These are phyloP conservation scores for Hanseniaspora osmophila DNA, from an alignment of 805 yeast species.

Conservation along the genomic window DNA sequence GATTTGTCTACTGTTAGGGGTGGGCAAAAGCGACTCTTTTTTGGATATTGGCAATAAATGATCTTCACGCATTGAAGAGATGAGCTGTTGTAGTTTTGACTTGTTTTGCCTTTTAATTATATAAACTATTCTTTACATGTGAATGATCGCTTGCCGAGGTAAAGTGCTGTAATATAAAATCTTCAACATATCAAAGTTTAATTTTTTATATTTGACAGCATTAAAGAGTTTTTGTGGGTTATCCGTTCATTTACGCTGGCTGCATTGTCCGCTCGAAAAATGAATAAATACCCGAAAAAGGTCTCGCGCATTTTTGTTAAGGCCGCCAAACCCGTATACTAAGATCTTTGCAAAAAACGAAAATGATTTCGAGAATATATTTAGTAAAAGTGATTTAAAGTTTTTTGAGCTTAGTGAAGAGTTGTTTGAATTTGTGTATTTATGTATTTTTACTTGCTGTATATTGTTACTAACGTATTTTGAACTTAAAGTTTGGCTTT, in stretches of 20 bases:
- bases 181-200: too few relatives aligned
- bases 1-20: slow-evolving; percentile 54
- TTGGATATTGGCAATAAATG: not conserved
- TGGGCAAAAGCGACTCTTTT: not conserved
- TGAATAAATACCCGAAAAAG: too few relatives aligned
- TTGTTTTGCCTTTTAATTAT: not conserved
- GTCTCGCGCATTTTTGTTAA: too few relatives aligned
- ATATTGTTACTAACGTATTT: not conserved
- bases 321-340: too few relatives aligned
- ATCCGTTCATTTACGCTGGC: too few relatives aligned
- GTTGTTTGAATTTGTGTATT: too few relatives aligned
- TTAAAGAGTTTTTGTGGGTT: too few relatives aligned
- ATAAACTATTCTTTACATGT: not conserved
- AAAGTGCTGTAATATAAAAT: too few relatives aligned
- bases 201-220: too few relatives aligned
- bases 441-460: not conserved
- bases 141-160: too few relatives aligned
- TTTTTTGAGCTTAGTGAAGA: not conserved
- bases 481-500: slow-evolving; percentile 13
- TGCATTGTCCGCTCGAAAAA: too few relatives aligned
- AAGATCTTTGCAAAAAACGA: not conserved
- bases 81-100: not conserved
- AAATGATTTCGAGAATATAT: not conserved
- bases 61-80: not conserved
- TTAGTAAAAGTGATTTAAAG: too few relatives aligned